These are phyloP conservation scores for Diutina mesorugosa DNA, from an alignment of 1,139 yeast genomes.

Conservation along the genomic window DNA sequence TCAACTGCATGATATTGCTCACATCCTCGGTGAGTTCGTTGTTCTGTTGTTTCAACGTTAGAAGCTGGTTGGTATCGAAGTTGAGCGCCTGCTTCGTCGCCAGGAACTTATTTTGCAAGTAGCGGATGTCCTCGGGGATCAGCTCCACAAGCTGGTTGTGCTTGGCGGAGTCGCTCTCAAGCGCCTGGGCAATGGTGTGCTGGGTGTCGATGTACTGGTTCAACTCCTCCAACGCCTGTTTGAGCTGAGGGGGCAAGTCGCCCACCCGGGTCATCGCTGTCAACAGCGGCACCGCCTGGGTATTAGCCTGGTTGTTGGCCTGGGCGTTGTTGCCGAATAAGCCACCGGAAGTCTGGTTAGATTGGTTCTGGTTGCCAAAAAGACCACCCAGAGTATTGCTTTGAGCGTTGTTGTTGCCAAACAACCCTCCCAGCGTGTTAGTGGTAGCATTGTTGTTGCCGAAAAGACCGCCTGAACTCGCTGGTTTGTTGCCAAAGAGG, in stretches of 20 bases:
- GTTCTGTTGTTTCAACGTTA: conserved; percentile 23
- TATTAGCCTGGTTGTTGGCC: neutral
- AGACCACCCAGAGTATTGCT: conserved; percentile 8
- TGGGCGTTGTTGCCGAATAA: neutral
- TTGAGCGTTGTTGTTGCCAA: conserved; percentile 2
- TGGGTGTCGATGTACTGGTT: conserved; percentile 80
- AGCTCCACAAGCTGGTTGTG: conserved; percentile 65
- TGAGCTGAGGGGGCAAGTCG: conserved; percentile 47
- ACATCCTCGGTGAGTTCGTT: conserved; percentile 59
- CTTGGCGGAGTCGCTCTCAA: conserved; percentile 48
- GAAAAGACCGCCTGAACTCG: conserved; percentile 12
- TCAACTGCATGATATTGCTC: conserved; percentile 51
- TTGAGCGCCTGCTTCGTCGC: conserved; percentile 59
- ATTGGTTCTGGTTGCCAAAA: conserved; percentile 8
- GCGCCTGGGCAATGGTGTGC: conserved; percentile 67
- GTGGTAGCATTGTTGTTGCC: conserved; percentile 10
- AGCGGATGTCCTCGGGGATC: conserved; percentile 76
- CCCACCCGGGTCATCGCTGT: conserved; percentile 1
- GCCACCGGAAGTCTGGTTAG: neutral
- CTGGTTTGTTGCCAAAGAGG: conserved; percentile 12
- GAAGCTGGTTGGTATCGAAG: conserved; percentile 24
- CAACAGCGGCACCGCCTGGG: neutral
- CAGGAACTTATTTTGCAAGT: conserved; percentile 47
- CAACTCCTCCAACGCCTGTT: conserved; percentile 61
- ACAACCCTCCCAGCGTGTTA: conserved; percentile 5